These are phyloP conservation scores for Calonectria naviculata DNA, from an alignment of 2,329 filamentous ascomycete species.

Conservation along the genomic window DNA sequence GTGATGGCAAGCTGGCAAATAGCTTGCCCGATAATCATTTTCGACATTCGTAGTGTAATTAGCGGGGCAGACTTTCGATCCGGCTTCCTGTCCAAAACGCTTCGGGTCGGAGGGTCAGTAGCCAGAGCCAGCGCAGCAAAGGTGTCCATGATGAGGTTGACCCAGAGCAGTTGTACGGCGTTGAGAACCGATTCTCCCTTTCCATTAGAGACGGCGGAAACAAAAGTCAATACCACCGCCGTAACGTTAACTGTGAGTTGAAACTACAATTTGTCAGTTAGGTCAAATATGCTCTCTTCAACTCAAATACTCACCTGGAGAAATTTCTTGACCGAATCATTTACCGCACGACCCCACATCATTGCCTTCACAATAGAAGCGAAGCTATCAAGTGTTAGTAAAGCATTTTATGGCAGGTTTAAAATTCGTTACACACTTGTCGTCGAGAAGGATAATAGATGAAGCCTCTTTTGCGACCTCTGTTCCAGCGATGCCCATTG, in stretches of 20 bases:
- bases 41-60: slow-evolving; percentile 76
- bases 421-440: slow-evolving; percentile 58
- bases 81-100: slow-evolving; percentile 66
- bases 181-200: slow-evolving; percentile 65
- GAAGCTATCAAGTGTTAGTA: slow-evolving; percentile 49
- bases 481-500: slow-evolving; percentile 73
- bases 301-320: slow-evolving; percentile 56
- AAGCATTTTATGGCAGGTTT: neutral
- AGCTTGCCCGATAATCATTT: slow-evolving; percentile 72
- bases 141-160: slow-evolving; percentile 74
- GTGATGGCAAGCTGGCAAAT: slow-evolving; percentile 70
- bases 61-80: slow-evolving; percentile 75
- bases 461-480: slow-evolving; percentile 73
- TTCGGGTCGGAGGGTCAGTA: slow-evolving; percentile 69
- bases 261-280: slow-evolving; percentile 52
- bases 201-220: slow-evolving; percentile 65
- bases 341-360: slow-evolving; percentile 71
- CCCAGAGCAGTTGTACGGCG: slow-evolving; percentile 71
- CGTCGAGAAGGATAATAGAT: slow-evolving; percentile 70
- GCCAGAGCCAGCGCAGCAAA: slow-evolving; percentile 73
- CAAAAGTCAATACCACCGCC: slow-evolving; percentile 68
- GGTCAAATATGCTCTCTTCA: neutral
- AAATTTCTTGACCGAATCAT: slow-evolving; percentile 73
- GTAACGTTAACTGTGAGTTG: slow-evolving; percentile 74
- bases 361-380: slow-evolving; percentile 69